phyloP scores from a whole-genome alignment of 2,329 filamentous ascomycete genomes.

The Paracamarosporium sp. region DNA sequence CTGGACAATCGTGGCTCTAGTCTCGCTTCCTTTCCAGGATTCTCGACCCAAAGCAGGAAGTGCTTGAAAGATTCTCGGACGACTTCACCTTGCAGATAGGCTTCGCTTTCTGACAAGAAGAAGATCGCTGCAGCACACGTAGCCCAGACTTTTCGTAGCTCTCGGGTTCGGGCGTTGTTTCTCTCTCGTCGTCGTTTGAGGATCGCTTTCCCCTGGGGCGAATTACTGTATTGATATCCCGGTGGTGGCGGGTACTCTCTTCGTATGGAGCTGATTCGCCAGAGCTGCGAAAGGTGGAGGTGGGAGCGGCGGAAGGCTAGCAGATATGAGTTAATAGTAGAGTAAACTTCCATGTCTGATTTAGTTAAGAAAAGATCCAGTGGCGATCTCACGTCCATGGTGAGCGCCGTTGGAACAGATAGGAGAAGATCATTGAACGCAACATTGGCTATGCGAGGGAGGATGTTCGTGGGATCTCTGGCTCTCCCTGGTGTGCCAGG shows the following conservation, averaged over 20 bases:
- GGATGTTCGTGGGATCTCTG: conserved; percentile 35
- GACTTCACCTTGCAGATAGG: conserved; percentile 89
- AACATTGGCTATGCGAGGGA: conserved; percentile 49
- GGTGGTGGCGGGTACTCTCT: conserved; percentile 78
- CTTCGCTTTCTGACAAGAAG: conserved; percentile 84
- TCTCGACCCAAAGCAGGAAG: conserved; percentile 76
- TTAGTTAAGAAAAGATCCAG: conserved; percentile 85
- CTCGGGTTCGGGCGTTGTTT: conserved; percentile 66
- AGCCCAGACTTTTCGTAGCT: conserved; percentile 87
- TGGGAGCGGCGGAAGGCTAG: conserved; percentile 85
- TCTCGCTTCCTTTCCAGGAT: conserved; percentile 7
- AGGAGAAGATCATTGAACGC: conserved; percentile 84
- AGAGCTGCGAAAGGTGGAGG: conserved; percentile 81
- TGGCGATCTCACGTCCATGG: conserved; percentile 76
- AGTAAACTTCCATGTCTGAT: conserved; percentile 79
- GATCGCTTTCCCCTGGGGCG: conserved; percentile 64
- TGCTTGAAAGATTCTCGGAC: conserved; percentile 81
- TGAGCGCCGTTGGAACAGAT: conserved; percentile 74
- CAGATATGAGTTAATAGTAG: conserved; percentile 85
- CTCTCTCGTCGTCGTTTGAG: conserved; percentile 69
- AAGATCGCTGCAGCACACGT: conserved; percentile 87
- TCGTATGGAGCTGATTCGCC: conserved; percentile 82
- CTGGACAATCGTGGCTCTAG: not conserved
- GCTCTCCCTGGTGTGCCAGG: conserved; percentile 51
- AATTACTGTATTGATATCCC: conserved; percentile 68